Base-by-base conservation (phyloP, 2,329 filamentous ascomycete genomes). In the Paecilomyces fulvus region DNA sequence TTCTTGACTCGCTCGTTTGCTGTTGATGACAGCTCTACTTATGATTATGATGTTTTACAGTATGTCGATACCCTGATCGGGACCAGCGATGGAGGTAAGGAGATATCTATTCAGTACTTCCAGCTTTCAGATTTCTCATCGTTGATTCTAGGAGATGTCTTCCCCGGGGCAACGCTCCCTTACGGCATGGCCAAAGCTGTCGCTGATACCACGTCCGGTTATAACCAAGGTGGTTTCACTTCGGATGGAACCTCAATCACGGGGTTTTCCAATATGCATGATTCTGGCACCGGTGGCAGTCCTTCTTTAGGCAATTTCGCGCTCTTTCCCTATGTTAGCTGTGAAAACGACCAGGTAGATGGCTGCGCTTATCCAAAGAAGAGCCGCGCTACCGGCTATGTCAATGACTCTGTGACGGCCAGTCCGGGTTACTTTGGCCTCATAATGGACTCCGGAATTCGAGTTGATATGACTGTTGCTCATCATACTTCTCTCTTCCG, bases 241-340 rank as follows among this genome's bases (percentile, higher is more conserved):
- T 76, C 75, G 1, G 80, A 82, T 59, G 77, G 75, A 14, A 77
- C 75, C 56, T 75, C 71, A 43, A 70, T 82, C 51, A 78, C 76
- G 10, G 80, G 80, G 10, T 83, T 82, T 65, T 73, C 70, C 8
- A 68, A 72, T 8, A 73, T 80, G 71, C 79, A 81, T 56, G 79
- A 80, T 62, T 75, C 72, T 12, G 78, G 78, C 9, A 80, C 77
- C 49, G 78, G 77, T 54, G 75, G 74, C 31, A 65, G 70, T 10
- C 84, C 86, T 0, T 88, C 85, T 3, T 74, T 90, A 1, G 87
- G 87, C 5, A 89, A 89, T 65, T 90, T 90, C 55, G 83, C 87
- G 1, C 73, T 90, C 1, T 90, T 90, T 61, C 80, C 87, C 0
- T 85, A 88, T 63, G 72, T 79, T 9, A 76, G 77, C 33, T 90